Evolutionary conservation across 495 filamentous ascomycete genomes (phyloP).

Genomic region (Chaetomium tenue): DNA sequence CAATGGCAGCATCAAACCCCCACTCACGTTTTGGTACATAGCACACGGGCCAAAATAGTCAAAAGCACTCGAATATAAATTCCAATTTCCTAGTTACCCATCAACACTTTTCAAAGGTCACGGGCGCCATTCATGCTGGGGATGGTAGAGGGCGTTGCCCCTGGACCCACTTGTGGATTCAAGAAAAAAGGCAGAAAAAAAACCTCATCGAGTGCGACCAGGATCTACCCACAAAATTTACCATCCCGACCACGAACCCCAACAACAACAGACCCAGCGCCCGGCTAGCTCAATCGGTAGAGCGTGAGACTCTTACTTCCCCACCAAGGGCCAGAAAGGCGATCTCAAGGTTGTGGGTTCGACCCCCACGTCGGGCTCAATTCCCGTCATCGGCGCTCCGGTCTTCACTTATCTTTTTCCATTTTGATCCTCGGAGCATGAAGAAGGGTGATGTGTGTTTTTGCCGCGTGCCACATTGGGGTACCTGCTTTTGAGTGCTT

Average conservation of each 20-base stretch:
- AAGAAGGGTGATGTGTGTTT: not conserved
- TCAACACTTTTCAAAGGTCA: too few species aligned
- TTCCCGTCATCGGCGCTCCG: conserved; percentile 19
- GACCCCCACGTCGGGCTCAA: conserved; percentile 32
- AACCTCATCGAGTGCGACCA: not conserved
- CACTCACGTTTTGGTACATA: too few species aligned
- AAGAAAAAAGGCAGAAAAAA: not conserved
- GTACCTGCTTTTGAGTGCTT: not conserved
- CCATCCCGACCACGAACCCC: not conserved
- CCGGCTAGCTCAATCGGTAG: conserved; percentile 78
- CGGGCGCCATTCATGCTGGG: not conserved
- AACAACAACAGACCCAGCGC: conserved; percentile 22
- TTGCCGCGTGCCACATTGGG: not conserved
- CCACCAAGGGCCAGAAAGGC: not conserved
- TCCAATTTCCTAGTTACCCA: too few species aligned
- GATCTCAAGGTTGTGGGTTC: conserved; percentile 33
- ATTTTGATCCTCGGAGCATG: not conserved
- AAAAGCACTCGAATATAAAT: too few species aligned
- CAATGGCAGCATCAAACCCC: too few species aligned
- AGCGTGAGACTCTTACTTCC: conserved; percentile 73
- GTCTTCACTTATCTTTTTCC: conserved; percentile 9
- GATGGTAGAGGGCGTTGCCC: not conserved
- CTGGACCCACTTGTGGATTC: conserved; percentile 4
- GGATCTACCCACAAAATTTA: not conserved
- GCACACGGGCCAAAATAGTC: too few species aligned